Conservation (phyloP, 768 basidiomycete genomes). For the Mycena rebaudengoi region DNA sequence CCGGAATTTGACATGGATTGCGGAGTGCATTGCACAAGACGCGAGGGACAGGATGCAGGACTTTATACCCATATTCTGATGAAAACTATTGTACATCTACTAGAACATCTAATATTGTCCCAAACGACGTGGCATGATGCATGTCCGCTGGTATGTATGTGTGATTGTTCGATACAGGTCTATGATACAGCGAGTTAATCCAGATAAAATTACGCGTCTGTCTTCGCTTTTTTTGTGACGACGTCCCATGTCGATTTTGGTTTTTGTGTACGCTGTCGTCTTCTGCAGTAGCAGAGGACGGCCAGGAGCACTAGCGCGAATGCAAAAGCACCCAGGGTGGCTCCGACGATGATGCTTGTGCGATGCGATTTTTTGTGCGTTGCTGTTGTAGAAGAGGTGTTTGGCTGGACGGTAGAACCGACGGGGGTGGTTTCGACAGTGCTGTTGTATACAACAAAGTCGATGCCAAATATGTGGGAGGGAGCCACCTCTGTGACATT, state of each 20-base stretch:
- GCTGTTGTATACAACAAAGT: slow-evolving; percentile 50
- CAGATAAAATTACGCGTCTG: neutral
- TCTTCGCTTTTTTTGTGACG: neutral
- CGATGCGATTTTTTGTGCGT: neutral
- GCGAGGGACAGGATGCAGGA: slow-evolving; percentile 95
- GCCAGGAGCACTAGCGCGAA: neutral
- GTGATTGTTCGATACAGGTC: neutral
- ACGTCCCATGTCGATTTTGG: neutral
- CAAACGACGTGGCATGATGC: neutral
- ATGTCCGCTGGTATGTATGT: too few species aligned
- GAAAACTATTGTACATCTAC: slow-evolving; percentile 16
- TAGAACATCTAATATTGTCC: slow-evolving; percentile 5
- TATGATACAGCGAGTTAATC: neutral
- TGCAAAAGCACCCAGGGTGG: slow-evolving; percentile 11
- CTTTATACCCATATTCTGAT: slow-evolving; percentile 90
- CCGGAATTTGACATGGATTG: slow-evolving; percentile 90
- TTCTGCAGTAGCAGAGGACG: neutral
- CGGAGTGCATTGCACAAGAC: slow-evolving; percentile 98
- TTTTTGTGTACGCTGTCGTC: neutral
- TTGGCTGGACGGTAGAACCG: neutral
- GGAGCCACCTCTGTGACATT: slow-evolving; percentile 46
- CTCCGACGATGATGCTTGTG: slow-evolving; percentile 8
- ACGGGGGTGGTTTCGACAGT: slow-evolving; percentile 36
- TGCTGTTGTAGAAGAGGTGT: neutral
- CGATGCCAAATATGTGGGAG: slow-evolving; percentile 44